These are phyloP conservation scores for Durusdinium trenchii DNA, from an alignment of 73 alveolate genomes.

Conservation along the genomic window DNA sequence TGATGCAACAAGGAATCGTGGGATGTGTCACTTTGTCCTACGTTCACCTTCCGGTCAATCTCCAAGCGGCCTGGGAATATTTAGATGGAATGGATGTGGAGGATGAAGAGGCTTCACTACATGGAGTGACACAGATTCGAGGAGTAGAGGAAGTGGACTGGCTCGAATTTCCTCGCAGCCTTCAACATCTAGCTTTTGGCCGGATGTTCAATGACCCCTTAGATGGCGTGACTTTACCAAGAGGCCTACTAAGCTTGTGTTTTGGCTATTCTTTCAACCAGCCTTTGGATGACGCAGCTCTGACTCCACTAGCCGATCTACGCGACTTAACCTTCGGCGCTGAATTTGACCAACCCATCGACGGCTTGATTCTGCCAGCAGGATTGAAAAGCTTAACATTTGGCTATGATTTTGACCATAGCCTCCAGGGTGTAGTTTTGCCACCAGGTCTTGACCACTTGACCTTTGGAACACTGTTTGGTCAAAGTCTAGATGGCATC, in stretches of 20 bases:
- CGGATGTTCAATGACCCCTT: not conserved
- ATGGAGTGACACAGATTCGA: not conserved
- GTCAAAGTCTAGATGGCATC: not conserved
- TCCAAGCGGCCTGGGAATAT: conserved; percentile 18
- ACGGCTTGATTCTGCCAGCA: not conserved
- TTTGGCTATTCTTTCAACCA: not conserved
- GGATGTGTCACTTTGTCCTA: conserved; percentile 22
- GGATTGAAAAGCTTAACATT: not conserved
- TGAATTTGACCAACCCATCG: not conserved
- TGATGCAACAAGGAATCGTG: not conserved
- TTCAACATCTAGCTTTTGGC: not conserved
- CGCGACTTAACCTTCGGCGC: not conserved
- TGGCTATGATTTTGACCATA: not conserved
- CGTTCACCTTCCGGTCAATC: conserved; percentile 1
- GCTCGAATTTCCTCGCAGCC: not conserved
- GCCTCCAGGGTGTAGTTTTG: not conserved
- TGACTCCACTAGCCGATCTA: not conserved
- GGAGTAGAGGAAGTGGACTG: not conserved
- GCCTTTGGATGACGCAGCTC: not conserved
- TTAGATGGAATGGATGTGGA: not conserved
- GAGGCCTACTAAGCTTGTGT: not conserved
- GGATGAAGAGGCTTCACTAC: not conserved
- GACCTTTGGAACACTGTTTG: not conserved
- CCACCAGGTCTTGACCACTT: not conserved
- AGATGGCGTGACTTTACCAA: not conserved